Base-by-base conservation (phyloP, 805 yeast genomes). In the Kazachstania africana region DNA sequence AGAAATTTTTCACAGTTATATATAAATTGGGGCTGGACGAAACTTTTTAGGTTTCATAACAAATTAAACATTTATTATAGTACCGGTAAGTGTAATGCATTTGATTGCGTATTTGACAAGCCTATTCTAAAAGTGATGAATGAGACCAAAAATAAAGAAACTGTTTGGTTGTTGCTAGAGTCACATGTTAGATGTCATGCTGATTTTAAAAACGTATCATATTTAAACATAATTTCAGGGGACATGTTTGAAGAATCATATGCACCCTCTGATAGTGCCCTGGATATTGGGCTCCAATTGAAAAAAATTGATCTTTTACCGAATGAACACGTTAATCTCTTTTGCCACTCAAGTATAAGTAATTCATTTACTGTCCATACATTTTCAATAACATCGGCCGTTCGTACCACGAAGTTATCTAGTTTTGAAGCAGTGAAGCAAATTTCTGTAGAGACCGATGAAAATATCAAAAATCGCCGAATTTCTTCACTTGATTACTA, bases 21-120 rank as follows among this genome's bases (percentile, higher is more conserved):
- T 47, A 36, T 82, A 24, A 80, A 75, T 47, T 79, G 93, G 88
- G 62, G 72, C 35, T 66, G 73, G 0, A 18, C 29, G 1, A 39
- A 40, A 24, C 27, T 45, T 4, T 60, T 59, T 23, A 17, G 31
- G 3, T 27, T 31, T 24, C 45, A 48, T 16, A 39, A 41, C 2
- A 28, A 33, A 3, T 33, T 48, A n/a, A 50, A 53, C 28, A 60
- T 56, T 36, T 50, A 47, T 12, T 62, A 57, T 37, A 49, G 48
- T 19, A 32, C 36, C 8, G 33, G 35, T 10, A 31, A 27, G 18
- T 31, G 34, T 29, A 44, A 47, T 26, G 27, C 31, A 27, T 37
- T 36, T 32, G 35, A 31, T 27, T 39, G 30, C 24, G 39, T 36
- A 35, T 43, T 43, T 24, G 53, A 57, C 12, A 50, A 56, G 29